These are phyloP conservation scores for Lasiodiplodia sp. DNA, from an alignment of 2,329 filamentous ascomycete genomes.

Conservation along the genomic window DNA sequence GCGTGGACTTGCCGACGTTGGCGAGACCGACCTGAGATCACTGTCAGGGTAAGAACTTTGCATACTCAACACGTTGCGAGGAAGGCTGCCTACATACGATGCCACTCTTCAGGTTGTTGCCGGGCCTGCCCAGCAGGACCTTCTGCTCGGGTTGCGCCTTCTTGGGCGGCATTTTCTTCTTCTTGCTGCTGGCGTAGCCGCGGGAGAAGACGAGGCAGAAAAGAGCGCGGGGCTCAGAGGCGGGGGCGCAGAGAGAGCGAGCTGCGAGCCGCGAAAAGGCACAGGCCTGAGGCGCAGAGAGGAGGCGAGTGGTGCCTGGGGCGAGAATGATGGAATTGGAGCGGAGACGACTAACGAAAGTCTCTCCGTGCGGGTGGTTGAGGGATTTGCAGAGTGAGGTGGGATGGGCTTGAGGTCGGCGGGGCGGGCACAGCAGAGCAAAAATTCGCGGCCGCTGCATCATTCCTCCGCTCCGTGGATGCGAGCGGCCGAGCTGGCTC, in stretches of 20 bases:
- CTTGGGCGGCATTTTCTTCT: slow-evolving; percentile 93
- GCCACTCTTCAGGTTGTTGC: slow-evolving; percentile 98
- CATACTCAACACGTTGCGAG: slow-evolving; percentile 34
- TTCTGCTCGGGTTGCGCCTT: slow-evolving; percentile 92
- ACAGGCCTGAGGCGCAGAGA: slow-evolving; percentile 54
- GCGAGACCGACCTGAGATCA: slow-evolving; percentile 85
- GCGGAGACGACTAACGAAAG: slow-evolving; percentile 40
- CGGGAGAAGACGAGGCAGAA: slow-evolving; percentile 54
- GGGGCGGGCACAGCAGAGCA: slow-evolving; percentile 8
- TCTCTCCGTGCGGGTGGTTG: slow-evolving; percentile 20
- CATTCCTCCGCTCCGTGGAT: slow-evolving; percentile 26
- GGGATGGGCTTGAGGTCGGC: slow-evolving; percentile 16
- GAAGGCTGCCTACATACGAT: slow-evolving; percentile 77
- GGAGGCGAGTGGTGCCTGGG: slow-evolving; percentile 56
- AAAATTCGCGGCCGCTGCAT: slow-evolving; percentile 24
- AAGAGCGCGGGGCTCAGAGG: slow-evolving; percentile 45
- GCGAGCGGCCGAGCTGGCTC: not conserved
- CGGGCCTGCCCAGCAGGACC: slow-evolving; percentile 91
- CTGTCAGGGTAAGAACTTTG: slow-evolving; percentile 52
- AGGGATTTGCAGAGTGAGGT: slow-evolving; percentile 13
- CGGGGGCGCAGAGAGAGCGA: slow-evolving; percentile 53
- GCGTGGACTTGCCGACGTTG: slow-evolving; percentile 98
- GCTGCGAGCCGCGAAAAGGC: slow-evolving; percentile 58
- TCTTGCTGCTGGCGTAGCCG: slow-evolving; percentile 59
- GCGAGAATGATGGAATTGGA: slow-evolving; percentile 31